Conservation (phyloP, 352 stramenopile genomes). For the Halophytophthora batemanensis region DNA sequence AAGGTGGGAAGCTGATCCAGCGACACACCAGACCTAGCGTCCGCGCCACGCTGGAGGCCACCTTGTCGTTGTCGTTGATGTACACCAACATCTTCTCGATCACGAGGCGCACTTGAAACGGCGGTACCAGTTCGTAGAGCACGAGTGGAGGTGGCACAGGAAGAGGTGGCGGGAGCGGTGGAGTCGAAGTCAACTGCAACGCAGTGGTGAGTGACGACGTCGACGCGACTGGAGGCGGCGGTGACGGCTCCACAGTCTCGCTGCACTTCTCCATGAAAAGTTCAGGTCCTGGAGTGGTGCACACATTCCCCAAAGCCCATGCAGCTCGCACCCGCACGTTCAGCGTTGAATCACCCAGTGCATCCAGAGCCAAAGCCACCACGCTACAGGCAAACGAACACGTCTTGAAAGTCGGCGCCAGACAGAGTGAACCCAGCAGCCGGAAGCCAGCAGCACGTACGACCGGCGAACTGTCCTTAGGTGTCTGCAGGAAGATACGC, state of each 20-base stretch:
- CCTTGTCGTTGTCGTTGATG: conserved; percentile 88
- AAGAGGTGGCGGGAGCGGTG: conserved; percentile 4
- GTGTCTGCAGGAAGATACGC: conserved; percentile 71
- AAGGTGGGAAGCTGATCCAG: conserved; percentile 75
- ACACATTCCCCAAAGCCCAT: conserved; percentile 85
- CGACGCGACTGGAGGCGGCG: conserved; percentile 8
- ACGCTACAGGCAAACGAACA: conserved; percentile 61
- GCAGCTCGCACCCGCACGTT: conserved; percentile 82
- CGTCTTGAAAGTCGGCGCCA: conserved; percentile 77
- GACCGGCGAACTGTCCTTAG: conserved; percentile 74
- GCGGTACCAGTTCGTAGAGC: conserved; percentile 67
- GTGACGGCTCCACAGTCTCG: conserved; percentile 4
- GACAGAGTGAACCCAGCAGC: conserved; percentile 68
- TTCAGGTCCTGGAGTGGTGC: conserved; percentile 74
- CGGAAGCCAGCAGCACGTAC: conserved; percentile 78
- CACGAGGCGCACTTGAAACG: conserved; percentile 56
- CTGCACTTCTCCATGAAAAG: conserved; percentile 10
- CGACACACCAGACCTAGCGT: conserved; percentile 78
- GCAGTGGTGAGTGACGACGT: conserved; percentile 14
- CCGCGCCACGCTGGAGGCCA: conserved; percentile 78
- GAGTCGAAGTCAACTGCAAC: conserved; percentile 10
- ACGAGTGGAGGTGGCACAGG: conserved; percentile 10
- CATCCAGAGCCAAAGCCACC: conserved; percentile 58
- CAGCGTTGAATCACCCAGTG: conserved; percentile 68
- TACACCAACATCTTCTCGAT: conserved; percentile 84